Percentiles rank a stretch among this genome's conserved stretches.
Conservation (phyloP, 2,329 filamentous ascomycete species). For the Trichoderma sp. region DNA sequence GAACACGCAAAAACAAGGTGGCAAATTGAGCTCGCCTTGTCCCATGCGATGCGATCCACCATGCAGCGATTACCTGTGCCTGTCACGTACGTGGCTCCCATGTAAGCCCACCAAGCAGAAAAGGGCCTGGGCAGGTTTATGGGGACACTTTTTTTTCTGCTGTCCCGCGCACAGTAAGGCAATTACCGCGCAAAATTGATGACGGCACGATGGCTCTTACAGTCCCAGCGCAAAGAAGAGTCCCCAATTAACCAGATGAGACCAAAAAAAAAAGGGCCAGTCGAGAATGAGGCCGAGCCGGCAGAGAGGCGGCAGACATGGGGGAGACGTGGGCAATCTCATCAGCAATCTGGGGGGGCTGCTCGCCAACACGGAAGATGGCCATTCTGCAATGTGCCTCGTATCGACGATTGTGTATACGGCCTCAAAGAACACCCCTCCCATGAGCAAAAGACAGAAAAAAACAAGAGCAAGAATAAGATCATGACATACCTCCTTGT, state of each 20-base stretch:
- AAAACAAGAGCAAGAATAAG: neutral
- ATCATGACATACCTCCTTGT: neutral
- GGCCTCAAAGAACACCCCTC: neutral
- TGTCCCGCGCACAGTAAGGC: neutral
- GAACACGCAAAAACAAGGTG: neutral
- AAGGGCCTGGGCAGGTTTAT: neutral
- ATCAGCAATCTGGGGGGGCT: neutral
- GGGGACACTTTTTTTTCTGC: neutral
- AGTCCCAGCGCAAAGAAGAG: neutral
- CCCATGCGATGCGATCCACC: neutral
- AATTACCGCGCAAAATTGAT: neutral
- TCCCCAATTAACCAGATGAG: neutral
- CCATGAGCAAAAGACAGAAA: neutral
- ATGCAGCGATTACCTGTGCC: neutral
- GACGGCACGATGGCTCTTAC: neutral
- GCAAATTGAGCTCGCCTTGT: neutral
- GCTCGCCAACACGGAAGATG: neutral
- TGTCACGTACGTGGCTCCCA: neutral
- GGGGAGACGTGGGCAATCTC: neutral
- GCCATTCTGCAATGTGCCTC: neutral
- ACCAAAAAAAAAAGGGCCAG: neutral
- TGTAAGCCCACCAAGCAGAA: neutral
- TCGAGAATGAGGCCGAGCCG: neutral
- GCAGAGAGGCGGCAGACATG: conserved; percentile 3
- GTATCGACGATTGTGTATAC: neutral